Evolutionary conservation across 2,329 filamentous ascomycete genomes (phyloP), one percentile per base, ranked within the genome.

Genomic region (Colletotrichum melonis): DNA sequence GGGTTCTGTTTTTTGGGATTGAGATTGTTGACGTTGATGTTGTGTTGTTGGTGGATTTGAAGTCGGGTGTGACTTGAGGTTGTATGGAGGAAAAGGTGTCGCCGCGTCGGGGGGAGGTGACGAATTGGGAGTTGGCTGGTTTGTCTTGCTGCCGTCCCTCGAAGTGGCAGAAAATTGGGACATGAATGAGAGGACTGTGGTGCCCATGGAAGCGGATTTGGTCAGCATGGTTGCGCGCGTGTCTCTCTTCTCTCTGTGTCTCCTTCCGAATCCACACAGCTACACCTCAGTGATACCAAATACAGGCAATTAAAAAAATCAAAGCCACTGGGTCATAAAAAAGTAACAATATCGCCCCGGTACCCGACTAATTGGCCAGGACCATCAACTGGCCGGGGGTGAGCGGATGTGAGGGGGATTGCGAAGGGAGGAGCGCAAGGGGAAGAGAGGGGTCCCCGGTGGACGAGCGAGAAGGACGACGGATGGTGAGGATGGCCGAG

Each of bases 111-210:
- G 78, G 64, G 84, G 82, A 72, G 86, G 85, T 58, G 86, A 86
- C 49, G 84, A 83, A 69, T 85, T 81, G 68, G 85, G 84, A 28
- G 86, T 84, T 52, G 86, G 83, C 76, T 83, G 67, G 38, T 63
- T 63, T 46, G 42, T 46, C 46, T 60, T 78, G 65, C 76, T 82
- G 75, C 85, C 86, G 78, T 85, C 82, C 76, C 78, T 79, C 73
- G 82, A 79, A 73, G 84, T 82, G 76, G 85, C 86, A 76, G 92
- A 93, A 86, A 94, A 92, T 84, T 92, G 91, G 82, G 93, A 95
- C 89, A 97, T 96, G 84, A 97, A 97, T 78, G 94, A 97, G 78
- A 95, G 88, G 70, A 97, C 95, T 97, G 82, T 76, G 68, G 42
- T 46, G 42, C 69, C 71, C 63, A 71, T 55, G 16, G 72, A 67